Evolutionary conservation across 371 early-diverging fungal species (phyloP).

Genomic region (Sanchytrium tribonematis): DNA sequence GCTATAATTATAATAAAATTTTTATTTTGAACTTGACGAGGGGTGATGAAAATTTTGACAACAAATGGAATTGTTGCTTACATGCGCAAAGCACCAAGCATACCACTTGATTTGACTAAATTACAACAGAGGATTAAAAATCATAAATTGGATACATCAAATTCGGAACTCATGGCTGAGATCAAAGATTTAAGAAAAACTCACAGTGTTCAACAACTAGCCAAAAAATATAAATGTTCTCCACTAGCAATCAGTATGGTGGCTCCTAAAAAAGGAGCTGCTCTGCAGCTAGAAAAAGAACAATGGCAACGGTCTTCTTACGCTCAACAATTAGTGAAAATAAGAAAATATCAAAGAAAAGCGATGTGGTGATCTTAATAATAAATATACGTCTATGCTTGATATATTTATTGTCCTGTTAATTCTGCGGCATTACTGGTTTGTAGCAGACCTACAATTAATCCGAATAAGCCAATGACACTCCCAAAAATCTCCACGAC

Average conservation of each 20-base stretch:
- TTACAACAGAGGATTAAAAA: not conserved
- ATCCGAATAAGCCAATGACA: conserved; percentile 79
- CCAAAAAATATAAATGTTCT: not conserved
- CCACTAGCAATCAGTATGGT: not conserved
- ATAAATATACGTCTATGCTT: too few relatives aligned
- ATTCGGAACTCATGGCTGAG: not conserved
- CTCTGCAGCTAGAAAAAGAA: not conserved
- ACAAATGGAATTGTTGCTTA: too few relatives aligned
- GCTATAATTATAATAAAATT: too few relatives aligned
- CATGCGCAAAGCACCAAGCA: not conserved
- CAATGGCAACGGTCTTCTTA: not conserved
- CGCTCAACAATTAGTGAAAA: not conserved
- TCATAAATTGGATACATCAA: not conserved
- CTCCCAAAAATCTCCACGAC: conserved; percentile 90
- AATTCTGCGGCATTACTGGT: not conserved
- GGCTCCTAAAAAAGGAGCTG: not conserved
- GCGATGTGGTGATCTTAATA: not conserved
- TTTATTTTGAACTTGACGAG: too few relatives aligned
- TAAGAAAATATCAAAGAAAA: not conserved
- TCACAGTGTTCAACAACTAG: not conserved
- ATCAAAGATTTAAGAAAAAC: not conserved
- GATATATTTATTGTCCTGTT: not conserved
- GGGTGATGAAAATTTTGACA: too few relatives aligned
- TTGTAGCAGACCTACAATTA: conserved; percentile 37
- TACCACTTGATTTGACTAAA: too few relatives aligned